Evolutionary conservation across 1,284 basidiomycete species (phyloP).

Genomic region (Pseudozyma sp.): DNA sequence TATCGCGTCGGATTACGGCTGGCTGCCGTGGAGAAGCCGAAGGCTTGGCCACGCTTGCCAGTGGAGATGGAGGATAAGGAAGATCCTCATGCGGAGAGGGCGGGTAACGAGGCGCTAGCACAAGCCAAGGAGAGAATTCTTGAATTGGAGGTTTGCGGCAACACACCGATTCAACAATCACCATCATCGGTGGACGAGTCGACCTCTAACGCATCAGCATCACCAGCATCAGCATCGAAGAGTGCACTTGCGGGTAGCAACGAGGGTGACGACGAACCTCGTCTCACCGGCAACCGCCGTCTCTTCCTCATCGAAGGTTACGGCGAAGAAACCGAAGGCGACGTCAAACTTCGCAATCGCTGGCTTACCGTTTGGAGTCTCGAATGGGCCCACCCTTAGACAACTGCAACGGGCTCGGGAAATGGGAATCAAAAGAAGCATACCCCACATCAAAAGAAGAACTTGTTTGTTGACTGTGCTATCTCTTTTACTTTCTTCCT

Average conservation of each 20-base stretch:
- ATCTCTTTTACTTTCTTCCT: slow-evolving; percentile 10
- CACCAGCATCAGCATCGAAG: neutral
- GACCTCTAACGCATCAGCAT: neutral
- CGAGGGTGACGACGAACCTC: slow-evolving; percentile 26
- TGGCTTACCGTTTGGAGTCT: slow-evolving; percentile 55
- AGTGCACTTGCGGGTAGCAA: too few relatives aligned
- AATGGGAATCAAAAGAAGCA: slow-evolving; percentile 7
- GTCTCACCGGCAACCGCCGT: slow-evolving; percentile 35
- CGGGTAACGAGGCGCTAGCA: slow-evolving; percentile 30
- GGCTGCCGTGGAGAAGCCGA: slow-evolving; percentile 18
- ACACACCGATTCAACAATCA: slow-evolving; percentile 30
- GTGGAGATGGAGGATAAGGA: neutral
- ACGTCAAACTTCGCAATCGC: slow-evolving; percentile 45
- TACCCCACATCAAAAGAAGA: neutral
- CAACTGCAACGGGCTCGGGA: slow-evolving; percentile 8
- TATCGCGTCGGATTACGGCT: slow-evolving; percentile 47
- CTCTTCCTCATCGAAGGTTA: slow-evolving; percentile 41
- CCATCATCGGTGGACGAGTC: neutral
- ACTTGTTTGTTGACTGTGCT: slow-evolving; percentile 40
- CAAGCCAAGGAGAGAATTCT: slow-evolving; percentile 37
- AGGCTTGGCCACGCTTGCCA: slow-evolving; percentile 26
- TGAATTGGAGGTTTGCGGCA: slow-evolving; percentile 57
- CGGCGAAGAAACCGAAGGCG: slow-evolving; percentile 36
- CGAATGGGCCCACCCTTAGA: slow-evolving; percentile 22
- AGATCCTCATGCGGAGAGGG: slow-evolving; percentile 18